Base-by-base conservation (phyloP, 1,284 basidiomycete genomes). In the Anthracocystis setariae region DNA sequence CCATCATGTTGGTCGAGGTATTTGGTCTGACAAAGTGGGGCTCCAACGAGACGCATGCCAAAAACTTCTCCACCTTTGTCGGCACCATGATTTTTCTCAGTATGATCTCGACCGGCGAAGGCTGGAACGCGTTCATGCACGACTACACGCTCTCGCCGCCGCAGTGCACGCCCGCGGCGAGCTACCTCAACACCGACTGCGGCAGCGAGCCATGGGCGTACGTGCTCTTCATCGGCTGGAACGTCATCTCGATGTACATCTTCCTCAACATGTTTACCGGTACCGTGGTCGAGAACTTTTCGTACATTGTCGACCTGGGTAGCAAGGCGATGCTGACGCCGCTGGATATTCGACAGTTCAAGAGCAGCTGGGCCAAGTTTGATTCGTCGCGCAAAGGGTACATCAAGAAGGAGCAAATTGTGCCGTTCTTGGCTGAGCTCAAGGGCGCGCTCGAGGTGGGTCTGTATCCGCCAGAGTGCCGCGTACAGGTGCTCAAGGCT, bases 251-350 rank as follows among this genome's bases (percentile, higher is more conserved):
- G 87, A 97, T 97, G 92, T 37, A 53, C 63, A 73, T 70, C 63
- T 94, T 98, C 85, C 88, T 93, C 75, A 96, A 96, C 85, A 90
- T 77, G 58, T 57, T 77, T 42, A 66, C 73, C 87, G 90, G 90
- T 90, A 92, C 94, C 67, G 92, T 98, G 57, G 94, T 98, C 76
- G 91, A 98, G 83, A 96, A 92, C 80, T 98, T 98, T 83, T 92
- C 93, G 20, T 97, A 95, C 83, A 92, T 98, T 9, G 95, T 94
- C 84, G 93, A 96, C 51, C 88, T 92, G 7, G 91, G 92, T 20
- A 90, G 90, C n/a, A 88, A 90, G 25, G 91, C 90, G 55, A 89
- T 90, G 0, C 89, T 98, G 43, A 91, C 90, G 21, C 88, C 95
- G 46, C 91, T 93, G 74, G 76, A 82, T 52, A 81, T 83, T 56